phyloP scores from a whole-genome alignment of 345 rosid species.

The Eucalyptus erythrocorys region DNA sequence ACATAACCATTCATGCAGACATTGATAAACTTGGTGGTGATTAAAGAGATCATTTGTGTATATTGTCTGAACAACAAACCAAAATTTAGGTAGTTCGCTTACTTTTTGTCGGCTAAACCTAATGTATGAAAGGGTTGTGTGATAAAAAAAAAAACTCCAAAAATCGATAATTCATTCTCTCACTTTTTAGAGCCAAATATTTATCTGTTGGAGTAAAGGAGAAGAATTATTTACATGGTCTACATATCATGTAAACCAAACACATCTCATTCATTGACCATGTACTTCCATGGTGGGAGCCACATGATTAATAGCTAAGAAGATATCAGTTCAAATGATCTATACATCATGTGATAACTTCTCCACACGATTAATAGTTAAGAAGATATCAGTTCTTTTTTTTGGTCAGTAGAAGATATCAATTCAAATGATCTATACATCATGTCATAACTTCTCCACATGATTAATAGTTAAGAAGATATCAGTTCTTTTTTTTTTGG shows the following conservation, averaged over 20 bases:
- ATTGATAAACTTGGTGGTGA: not conserved
- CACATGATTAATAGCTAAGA: not conserved
- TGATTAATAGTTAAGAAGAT: not conserved
- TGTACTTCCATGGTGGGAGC: not conserved
- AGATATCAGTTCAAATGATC: not conserved
- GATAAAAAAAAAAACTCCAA: not conserved
- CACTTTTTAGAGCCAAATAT: not conserved
- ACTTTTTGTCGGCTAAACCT: not conserved
- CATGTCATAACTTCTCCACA: not conserved
- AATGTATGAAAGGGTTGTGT: not conserved
- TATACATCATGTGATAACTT: not conserved
- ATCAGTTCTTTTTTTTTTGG: too few relatives aligned
- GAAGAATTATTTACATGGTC: not conserved
- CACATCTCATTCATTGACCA: not conserved
- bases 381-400: not conserved
- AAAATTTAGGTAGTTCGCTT: not conserved
- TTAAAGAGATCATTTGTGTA: not conserved
- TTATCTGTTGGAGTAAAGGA: not conserved
- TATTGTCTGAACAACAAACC: not conserved
- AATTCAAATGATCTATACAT: not conserved
- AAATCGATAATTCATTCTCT: not conserved
- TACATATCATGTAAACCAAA: not conserved
- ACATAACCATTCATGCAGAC: not conserved
- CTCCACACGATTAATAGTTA: not conserved
- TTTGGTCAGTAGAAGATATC: not conserved